Evolutionary conservation across 2,329 filamentous ascomycete genomes (phyloP).

Genomic region (Sporothrix pseudoabietina): DNA sequence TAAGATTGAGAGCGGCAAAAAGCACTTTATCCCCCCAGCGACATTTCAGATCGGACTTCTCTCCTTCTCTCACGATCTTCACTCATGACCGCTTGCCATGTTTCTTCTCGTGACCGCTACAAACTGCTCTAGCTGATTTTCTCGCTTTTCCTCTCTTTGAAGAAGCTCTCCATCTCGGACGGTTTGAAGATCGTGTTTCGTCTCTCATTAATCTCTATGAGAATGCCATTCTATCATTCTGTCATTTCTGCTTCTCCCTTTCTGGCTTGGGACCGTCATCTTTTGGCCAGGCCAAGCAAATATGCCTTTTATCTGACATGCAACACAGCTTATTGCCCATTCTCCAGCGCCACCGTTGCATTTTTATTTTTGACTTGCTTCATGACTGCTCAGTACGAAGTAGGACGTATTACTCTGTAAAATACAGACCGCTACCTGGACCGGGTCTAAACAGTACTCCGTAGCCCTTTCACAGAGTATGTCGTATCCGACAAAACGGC

Average conservation of each 20-base stretch:
- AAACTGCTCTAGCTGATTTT: not conserved
- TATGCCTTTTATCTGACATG: not conserved
- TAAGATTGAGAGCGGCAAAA: slow-evolving; percentile 30
- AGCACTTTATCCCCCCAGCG: slow-evolving; percentile 19
- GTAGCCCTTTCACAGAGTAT: too few relatives aligned
- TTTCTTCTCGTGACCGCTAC: not conserved
- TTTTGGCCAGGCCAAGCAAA: not conserved
- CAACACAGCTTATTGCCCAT: not conserved
- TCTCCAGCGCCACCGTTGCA: slow-evolving; percentile 6
- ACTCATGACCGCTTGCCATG: not conserved
- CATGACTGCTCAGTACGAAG: not conserved
- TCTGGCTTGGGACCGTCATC: slow-evolving; percentile 8
- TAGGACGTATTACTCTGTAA: too few relatives aligned
- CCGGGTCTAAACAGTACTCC: slow-evolving; percentile 9
- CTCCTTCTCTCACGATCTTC: not conserved
- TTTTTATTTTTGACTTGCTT: not conserved
- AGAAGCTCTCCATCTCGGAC: slow-evolving; percentile 19
- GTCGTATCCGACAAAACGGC: not conserved
- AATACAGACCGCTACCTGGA: slow-evolving; percentile 6
- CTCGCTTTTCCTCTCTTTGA: not conserved
- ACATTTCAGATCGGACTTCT: not conserved
- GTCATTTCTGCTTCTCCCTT: slow-evolving; percentile 6
- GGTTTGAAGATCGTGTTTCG: not conserved
- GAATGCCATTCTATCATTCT: not conserved
- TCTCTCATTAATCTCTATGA: not conserved